Conservation (phyloP, 345 rosid genomes). For the Boechera retrofracta region DNA sequence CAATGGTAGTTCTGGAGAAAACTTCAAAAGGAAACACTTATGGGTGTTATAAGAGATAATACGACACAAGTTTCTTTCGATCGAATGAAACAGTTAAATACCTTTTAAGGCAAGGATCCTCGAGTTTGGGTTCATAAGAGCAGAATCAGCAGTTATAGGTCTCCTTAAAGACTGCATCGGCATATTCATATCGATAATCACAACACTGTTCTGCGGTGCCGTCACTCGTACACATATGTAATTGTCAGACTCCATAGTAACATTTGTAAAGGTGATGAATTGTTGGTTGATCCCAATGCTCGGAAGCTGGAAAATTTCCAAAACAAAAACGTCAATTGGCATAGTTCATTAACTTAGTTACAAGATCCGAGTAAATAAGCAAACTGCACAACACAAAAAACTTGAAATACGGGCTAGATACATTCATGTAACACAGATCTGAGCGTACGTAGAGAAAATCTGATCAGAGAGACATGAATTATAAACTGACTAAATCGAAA, state of each 20-base stretch:
- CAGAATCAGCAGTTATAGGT: constrained; percentile 96
- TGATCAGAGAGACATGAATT: constrained; percentile 30
- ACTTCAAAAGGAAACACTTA: constrained; percentile 33
- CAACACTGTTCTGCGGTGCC: constrained; percentile 94
- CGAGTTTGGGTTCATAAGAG: constrained; percentile 90
- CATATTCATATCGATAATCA: constrained; percentile 90
- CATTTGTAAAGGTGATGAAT: constrained; percentile 88
- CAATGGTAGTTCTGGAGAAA: constrained; percentile 12
- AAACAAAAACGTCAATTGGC: constrained; percentile 33
- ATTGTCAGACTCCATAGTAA: constrained; percentile 98
- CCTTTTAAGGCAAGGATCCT: constrained; percentile 91
- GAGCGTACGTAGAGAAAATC: constrained; percentile 10
- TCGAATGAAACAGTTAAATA: constrained; percentile 37
- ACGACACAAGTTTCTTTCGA: neutral
- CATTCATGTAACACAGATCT: constrained; percentile 47
- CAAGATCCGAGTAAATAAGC: constrained; percentile 38
- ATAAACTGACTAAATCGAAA: constrained; percentile 23
- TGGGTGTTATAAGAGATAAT: constrained; percentile 4
- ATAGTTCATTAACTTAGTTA: constrained; percentile 28
- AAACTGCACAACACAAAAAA: constrained; percentile 9
- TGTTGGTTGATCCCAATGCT: constrained; percentile 86
- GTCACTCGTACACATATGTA: constrained; percentile 97
- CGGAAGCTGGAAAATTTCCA: constrained; percentile 62
- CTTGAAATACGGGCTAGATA: constrained; percentile 5
- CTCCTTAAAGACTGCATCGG: constrained; percentile 95